phyloP scores from a whole-genome alignment of 371 early-diverging fungal genomes.

The Mortierella sp. region DNA sequence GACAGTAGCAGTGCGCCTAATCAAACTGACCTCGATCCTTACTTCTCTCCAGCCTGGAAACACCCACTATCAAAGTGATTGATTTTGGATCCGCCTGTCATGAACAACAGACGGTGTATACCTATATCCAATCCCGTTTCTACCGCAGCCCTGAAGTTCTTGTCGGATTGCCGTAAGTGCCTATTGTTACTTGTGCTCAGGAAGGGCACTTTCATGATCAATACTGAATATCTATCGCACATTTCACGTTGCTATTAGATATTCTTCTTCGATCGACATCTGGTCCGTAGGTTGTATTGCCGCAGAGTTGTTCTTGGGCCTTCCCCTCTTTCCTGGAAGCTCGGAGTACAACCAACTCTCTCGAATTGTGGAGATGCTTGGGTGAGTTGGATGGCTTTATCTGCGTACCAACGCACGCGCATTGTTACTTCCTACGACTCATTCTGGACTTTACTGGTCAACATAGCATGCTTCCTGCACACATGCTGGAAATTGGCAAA shows the following conservation, averaged over 20 bases:
- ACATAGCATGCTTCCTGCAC: slow-evolving; percentile 75
- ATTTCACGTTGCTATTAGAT: slow-evolving; percentile 49
- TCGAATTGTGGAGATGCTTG: slow-evolving; percentile 88
- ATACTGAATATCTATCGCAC: no score
- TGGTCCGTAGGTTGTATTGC: slow-evolving; percentile 99
- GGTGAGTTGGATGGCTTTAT: slow-evolving; percentile 57
- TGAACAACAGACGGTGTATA: slow-evolving; percentile 84
- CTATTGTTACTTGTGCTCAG: neutral
- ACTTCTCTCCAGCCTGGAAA: slow-evolving; percentile 60
- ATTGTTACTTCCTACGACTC: neutral
- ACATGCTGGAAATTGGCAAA: slow-evolving; percentile 89
- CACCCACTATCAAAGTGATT: slow-evolving; percentile 93
- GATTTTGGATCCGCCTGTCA: slow-evolving; percentile 98
- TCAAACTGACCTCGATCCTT: neutral
- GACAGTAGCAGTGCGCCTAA: no score
- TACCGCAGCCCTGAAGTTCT: slow-evolving; percentile 98
- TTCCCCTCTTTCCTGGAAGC: slow-evolving; percentile 92
- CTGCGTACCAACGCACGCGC: neutral
- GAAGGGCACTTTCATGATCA: neutral
- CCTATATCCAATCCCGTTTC: slow-evolving; percentile 97
- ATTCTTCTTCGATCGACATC: slow-evolving; percentile 96
- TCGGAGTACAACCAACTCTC: slow-evolving; percentile 91
- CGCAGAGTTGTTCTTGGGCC: slow-evolving; percentile 94
- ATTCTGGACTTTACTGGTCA: neutral
- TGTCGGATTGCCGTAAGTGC: slow-evolving; percentile 81